Percentiles rank a stretch among this genome's conserved stretches.
These are phyloP conservation scores for Naematelia encephala DNA, from an alignment of 768 basidiomycete genomes.

Conservation along the genomic window DNA sequence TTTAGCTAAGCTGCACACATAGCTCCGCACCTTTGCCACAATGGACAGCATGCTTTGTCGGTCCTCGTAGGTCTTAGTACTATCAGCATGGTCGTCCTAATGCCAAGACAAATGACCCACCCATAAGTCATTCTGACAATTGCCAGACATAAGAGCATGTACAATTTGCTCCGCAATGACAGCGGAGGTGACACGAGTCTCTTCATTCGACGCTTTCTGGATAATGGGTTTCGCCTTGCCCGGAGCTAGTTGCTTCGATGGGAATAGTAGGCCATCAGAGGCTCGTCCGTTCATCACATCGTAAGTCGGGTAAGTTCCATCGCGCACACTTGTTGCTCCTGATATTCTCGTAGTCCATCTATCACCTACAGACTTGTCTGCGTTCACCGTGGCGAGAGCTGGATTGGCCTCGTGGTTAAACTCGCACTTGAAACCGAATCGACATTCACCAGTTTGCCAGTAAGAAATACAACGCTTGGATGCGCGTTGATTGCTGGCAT, in stretches of 20 bases:
- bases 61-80: conserved; percentile 12
- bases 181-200: not conserved
- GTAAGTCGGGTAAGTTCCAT: not conserved
- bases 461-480: not conserved
- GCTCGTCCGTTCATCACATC: not conserved
- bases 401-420: not conserved
- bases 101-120: not conserved
- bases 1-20: not conserved
- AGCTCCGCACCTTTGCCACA: conserved; percentile 1
- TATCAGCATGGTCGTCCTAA: not conserved
- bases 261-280: not conserved
- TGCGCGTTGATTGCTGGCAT: too few species aligned
- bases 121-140: not conserved
- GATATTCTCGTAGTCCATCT: too few species aligned
- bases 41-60: conserved; percentile 2
- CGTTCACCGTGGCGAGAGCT: too few species aligned
- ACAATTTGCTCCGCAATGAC: not conserved
- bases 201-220: not conserved
- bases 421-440: not conserved
- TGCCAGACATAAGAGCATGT: not conserved
- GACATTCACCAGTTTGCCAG: not conserved
- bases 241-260: not conserved
- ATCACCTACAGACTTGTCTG: too few species aligned
- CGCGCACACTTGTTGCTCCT: not conserved
- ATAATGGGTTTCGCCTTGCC: not conserved